Conservation (phyloP, 768 basidiomycete species). For the Auricularia heimuer region DNA sequence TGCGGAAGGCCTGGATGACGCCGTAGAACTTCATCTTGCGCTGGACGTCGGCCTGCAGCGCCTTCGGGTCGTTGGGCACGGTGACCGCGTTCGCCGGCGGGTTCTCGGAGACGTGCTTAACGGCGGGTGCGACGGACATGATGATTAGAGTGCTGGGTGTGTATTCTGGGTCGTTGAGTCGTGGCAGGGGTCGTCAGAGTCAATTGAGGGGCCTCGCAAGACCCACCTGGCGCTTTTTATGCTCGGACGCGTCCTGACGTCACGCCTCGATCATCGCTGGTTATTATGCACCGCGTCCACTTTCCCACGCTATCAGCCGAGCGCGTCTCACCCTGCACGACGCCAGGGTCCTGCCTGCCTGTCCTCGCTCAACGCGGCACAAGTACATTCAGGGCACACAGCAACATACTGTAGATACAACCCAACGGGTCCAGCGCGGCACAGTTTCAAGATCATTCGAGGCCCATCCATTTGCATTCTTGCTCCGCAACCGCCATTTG, state of each 20-base stretch:
- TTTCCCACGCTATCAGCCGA: no score
- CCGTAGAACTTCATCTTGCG: conserved; percentile 76
- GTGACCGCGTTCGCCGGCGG: conserved; percentile 46
- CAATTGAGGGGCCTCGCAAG: no score
- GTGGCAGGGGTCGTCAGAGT: not conserved
- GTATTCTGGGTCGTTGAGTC: not conserved
- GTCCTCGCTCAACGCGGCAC: no score
- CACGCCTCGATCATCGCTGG: no score
- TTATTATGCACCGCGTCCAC: no score
- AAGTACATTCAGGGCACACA: no score
- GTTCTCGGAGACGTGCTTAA: conserved; percentile 23
- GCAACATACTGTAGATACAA: no score
- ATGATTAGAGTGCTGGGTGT: conserved; percentile 24
- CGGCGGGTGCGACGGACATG: conserved; percentile 61
- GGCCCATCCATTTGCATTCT: not conserved
- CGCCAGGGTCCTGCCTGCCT: no score
- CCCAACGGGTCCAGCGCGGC: no score
- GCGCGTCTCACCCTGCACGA: no score
- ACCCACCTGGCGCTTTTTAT: no score
- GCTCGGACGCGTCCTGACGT: no score
- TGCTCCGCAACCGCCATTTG: not conserved
- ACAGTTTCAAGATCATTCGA: not conserved
- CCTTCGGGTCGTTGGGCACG: conserved; percentile 48
- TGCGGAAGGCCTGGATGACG: conserved; percentile 69
- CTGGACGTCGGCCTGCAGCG: conserved; percentile 65